Base-by-base conservation (phyloP, 805 yeast species). In the Jamesozyma lodderae region DNA sequence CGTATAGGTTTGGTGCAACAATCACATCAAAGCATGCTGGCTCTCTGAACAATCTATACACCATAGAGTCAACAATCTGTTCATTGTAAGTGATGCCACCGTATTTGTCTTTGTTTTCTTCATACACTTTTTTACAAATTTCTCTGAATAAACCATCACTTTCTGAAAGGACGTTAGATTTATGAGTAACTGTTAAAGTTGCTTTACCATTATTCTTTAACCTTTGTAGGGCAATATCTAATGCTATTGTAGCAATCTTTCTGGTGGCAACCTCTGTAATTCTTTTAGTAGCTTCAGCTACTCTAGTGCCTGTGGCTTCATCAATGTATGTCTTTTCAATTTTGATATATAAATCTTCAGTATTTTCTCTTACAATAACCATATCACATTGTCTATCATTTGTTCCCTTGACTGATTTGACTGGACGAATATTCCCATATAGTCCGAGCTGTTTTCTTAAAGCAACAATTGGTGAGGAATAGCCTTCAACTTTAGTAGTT, bases 51-150 rank as follows among this genome's bases (percentile, higher is more conserved):
- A 92, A 77, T 64, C 95, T 77, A 77, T 92, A 92, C 41, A 92
- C 98, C 98, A 92, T 92, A 11, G 96, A 88, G 69, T 92, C 98
- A 33, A 92, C 97, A 62, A 92, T 90, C 70, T 92, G 98, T 69
- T 92, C 97, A 61, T 83, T 83, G 64, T 85, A 73, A 33, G 68
- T 72, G 41, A 92, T 70, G 9, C 73, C 59, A 24, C 69, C 69
- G 63, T 73, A 88, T 52, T 69, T 67, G 27, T 68, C 77, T 37
- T 65, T 65, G 62, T 79, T 71, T 41, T 74, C 67, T 46, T 72
- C 68, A 49, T 64, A 67, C 34, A 62, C 59, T 30, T 63, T 63
- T 46, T 63, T 63, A 43, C 69, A 57, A 28, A 92, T 75, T 70
- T 92, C 97, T 61, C 98, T 79, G 79, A 92, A 92, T 51, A 92